Evolutionary conservation across 108 stramenopile species (phyloP).

Genomic region (Nitzschia sp.): DNA sequence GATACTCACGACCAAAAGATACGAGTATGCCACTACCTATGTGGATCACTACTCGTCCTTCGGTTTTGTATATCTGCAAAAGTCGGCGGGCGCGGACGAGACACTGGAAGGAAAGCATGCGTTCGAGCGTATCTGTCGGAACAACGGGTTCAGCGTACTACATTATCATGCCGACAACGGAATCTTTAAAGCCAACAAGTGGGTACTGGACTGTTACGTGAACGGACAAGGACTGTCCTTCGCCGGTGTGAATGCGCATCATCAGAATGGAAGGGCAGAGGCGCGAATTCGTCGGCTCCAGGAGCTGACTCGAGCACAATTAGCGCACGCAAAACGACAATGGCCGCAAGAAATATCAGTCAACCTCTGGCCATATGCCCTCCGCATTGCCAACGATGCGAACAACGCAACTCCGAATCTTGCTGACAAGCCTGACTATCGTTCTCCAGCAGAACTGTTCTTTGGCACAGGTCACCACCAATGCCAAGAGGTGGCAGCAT

Average conservation of each 20-base stretch:
- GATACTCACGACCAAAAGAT: slow-evolving; percentile 31
- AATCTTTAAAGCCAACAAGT: slow-evolving; percentile 37
- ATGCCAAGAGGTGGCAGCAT: slow-evolving; percentile 19
- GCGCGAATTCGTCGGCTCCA: slow-evolving; percentile 40
- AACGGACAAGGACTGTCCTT: slow-evolving; percentile 41
- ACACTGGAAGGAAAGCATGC: slow-evolving; percentile 40
- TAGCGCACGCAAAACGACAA: slow-evolving; percentile 46
- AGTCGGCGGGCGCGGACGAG: slow-evolving; percentile 34
- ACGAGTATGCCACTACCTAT: slow-evolving; percentile 40
- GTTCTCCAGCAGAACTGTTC: slow-evolving; percentile 25
- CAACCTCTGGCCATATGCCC: slow-evolving; percentile 59
- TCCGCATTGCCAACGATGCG: slow-evolving; percentile 32
- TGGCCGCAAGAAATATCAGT: slow-evolving; percentile 23
- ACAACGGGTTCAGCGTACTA: slow-evolving; percentile 19
- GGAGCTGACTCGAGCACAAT: slow-evolving; percentile 46
- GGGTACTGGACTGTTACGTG: slow-evolving; percentile 13
- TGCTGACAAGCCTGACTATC: background rate
- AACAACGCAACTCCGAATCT: slow-evolving; percentile 27
- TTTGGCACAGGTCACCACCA: slow-evolving; percentile 15
- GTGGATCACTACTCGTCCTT: slow-evolving; percentile 37
- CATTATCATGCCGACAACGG: slow-evolving; percentile 71
- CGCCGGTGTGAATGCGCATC: slow-evolving; percentile 56
- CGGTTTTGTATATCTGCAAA: slow-evolving; percentile 40
- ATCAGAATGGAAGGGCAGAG: slow-evolving; percentile 58
- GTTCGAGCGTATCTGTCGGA: slow-evolving; percentile 29